Evolutionary conservation across 306 rosid species (phyloP).

Genomic region (Cicer cuneatum): DNA sequence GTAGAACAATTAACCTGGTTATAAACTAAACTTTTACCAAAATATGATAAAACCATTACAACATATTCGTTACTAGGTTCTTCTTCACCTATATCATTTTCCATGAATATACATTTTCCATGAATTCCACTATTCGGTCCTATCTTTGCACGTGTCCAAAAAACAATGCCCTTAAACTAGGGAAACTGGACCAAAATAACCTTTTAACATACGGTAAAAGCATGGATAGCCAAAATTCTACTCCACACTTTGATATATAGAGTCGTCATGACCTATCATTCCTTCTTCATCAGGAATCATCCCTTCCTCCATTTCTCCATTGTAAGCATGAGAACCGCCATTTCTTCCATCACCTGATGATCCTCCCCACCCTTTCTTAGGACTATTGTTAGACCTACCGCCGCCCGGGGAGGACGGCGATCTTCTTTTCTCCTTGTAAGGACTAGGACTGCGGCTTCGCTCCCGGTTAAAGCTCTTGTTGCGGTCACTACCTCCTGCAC

Average conservation of each 20-base stretch:
- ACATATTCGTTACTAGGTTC: slow-evolving; percentile 20
- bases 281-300: slow-evolving; percentile 83
- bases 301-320: slow-evolving; percentile 80
- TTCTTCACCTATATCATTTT: slow-evolving; percentile 39
- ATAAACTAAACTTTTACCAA: slow-evolving; percentile 28
- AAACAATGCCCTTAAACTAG: slow-evolving; percentile 41
- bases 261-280: slow-evolving; percentile 61
- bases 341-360: slow-evolving; percentile 40
- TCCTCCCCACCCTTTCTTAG: slow-evolving; percentile 50
- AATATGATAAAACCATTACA: slow-evolving; percentile 15
- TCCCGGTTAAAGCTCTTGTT: slow-evolving; percentile 55
- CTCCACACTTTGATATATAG: slow-evolving; percentile 21
- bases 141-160: slow-evolving; percentile 44
- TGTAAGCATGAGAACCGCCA: slow-evolving; percentile 48
- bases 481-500: slow-evolving; percentile 50
- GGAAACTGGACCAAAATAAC: slow-evolving; percentile 43
- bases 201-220: slow-evolving; percentile 3
- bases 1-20: slow-evolving; percentile 19
- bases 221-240: slow-evolving; percentile 18
- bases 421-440: slow-evolving; percentile 15
- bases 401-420: neutral
- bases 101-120: slow-evolving; percentile 51
- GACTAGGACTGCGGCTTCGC: slow-evolving; percentile 71
- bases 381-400: slow-evolving; percentile 35
- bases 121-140: slow-evolving; percentile 42